phyloP scores from a whole-genome alignment of 352 stramenopile genomes.

The Peronospora destructor region DNA sequence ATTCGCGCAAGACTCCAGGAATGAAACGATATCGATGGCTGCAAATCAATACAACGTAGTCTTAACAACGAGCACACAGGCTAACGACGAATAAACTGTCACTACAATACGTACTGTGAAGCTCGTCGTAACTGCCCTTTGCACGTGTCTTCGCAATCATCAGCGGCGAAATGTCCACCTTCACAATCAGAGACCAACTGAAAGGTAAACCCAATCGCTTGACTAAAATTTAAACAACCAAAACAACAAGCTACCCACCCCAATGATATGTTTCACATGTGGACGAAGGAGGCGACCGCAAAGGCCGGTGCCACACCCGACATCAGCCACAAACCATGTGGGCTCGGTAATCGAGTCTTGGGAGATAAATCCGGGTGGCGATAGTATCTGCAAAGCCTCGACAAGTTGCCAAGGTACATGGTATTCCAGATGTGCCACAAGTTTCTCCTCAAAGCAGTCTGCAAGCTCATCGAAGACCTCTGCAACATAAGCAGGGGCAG shows the following conservation, averaged over 20 bases:
- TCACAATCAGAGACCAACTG: constrained; percentile 2
- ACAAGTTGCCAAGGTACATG: constrained; percentile 74
- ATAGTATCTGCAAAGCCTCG: constrained; percentile 44
- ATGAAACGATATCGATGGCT: constrained; percentile 55
- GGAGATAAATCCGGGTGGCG: constrained; percentile 21
- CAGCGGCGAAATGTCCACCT: constrained; percentile 74
- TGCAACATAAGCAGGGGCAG: constrained; percentile 56
- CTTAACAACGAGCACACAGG: constrained; percentile 1
- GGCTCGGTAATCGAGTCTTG: constrained; percentile 9
- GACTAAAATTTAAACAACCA: background rate
- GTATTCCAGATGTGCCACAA: constrained; percentile 74
- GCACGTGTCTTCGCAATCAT: constrained; percentile 75
- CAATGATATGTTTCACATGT: constrained; percentile 46
- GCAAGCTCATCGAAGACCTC: constrained; percentile 77
- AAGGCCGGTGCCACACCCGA: constrained; percentile 73
- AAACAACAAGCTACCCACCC: constrained; percentile 28
- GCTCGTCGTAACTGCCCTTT: constrained; percentile 59
- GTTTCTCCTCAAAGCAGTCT: constrained; percentile 75
- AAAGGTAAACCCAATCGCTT: background rate
- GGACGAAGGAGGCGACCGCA: constrained; percentile 61
- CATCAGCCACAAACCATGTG: constrained; percentile 42
- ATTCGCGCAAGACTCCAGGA: constrained; percentile 35
- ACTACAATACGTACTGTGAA: constrained; percentile 42
- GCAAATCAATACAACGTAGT: constrained; percentile 5
- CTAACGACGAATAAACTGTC: background rate